These are phyloP conservation scores for Gigaspora rosea DNA, from an alignment of 192 early-diverging fungal species.

Conservation along the genomic window DNA sequence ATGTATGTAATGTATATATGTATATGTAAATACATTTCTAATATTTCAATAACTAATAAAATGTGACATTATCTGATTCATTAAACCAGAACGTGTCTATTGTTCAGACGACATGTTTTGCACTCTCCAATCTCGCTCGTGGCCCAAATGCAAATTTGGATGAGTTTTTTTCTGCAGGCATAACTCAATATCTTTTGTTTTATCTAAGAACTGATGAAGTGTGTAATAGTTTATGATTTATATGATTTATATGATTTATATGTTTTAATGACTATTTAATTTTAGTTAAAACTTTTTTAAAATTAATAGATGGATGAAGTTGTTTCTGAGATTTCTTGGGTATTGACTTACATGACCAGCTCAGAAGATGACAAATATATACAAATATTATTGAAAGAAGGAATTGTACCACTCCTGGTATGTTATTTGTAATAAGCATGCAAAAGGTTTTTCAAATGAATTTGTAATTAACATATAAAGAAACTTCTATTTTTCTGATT, in stretches of 20 bases:
- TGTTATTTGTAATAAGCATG: not conserved
- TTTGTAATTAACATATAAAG: not conserved
- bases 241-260: not conserved
- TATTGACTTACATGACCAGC: constrained; percentile 64
- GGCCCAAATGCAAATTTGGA: constrained; percentile 58
- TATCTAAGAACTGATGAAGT: constrained; percentile 53
- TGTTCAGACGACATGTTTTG: constrained; percentile 72
- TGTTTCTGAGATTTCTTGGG: constrained; percentile 67
- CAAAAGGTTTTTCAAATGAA: not conserved
- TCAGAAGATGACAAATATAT: constrained; percentile 50
- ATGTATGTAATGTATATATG: not conserved
- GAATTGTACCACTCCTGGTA: constrained; percentile 37
- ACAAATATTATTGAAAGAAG: constrained; percentile 43
- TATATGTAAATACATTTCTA: not conserved
- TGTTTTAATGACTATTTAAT: not conserved
- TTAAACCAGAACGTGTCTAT: constrained; percentile 44
- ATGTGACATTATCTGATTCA: not conserved
- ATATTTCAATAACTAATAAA: not conserved
- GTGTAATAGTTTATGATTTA: constrained; percentile 1
- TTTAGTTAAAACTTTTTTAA: too few species aligned
- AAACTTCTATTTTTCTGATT: constrained; percentile 30
- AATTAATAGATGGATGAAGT: constrained; percentile 44
- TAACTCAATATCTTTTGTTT: constrained; percentile 49
- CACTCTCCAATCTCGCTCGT: constrained; percentile 70
- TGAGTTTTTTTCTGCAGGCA: constrained; percentile 49